These are phyloP conservation scores for Periconia macrospinosa DNA, from an alignment of 2,329 filamentous ascomycete genomes.

Conservation along the genomic window DNA sequence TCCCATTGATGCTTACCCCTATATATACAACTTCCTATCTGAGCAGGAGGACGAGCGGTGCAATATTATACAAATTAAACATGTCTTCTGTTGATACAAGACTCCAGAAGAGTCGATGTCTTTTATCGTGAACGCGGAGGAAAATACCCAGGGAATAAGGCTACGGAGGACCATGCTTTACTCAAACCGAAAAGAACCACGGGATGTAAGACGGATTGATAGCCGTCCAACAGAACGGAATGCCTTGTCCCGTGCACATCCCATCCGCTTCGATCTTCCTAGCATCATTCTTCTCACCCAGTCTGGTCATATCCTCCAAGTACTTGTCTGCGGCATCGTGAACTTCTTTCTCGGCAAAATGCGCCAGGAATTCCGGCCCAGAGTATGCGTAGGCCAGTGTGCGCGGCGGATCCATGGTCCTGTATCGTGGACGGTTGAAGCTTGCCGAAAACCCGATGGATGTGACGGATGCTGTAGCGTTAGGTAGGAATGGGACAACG, in stretches of 20 bases:
- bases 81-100: no score
- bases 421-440: constrained; percentile 7
- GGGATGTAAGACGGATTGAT: constrained; percentile 3
- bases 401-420: constrained; percentile 1
- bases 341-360: constrained; percentile 1
- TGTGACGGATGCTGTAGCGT: constrained; percentile 1
- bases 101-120: no score
- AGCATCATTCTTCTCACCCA: constrained; percentile 4
- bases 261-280: constrained; percentile 4
- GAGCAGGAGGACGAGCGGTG: no score
- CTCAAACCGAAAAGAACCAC: constrained; percentile 5
- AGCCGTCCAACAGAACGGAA: constrained; percentile 7
- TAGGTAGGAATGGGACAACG: constrained; percentile 3
- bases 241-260: constrained; percentile 2
- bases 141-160: no score
- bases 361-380: not conserved
- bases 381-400: constrained; percentile 5
- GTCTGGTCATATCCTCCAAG: not conserved
- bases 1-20: no score
- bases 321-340: not conserved
- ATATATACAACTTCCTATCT: no score
- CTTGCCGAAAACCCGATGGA: constrained; percentile 1
- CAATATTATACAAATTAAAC: no score
- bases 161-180: no score
- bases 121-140: no score